phyloP scores from a whole-genome alignment of 2,329 filamentous ascomycete species.

The Alternaria sp. region DNA sequence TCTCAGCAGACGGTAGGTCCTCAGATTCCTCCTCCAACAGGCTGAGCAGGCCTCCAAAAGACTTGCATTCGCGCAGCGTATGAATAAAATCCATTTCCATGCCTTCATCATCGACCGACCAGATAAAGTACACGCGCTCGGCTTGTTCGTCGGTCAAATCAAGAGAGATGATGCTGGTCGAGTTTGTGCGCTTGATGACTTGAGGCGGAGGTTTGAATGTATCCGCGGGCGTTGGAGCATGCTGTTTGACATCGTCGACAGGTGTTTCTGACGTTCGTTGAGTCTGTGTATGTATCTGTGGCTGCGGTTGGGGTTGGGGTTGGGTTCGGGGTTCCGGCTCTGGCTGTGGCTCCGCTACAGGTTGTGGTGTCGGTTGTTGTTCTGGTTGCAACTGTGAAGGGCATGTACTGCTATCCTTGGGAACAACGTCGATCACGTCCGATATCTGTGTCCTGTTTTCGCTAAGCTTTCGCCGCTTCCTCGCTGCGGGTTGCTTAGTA shows the following conservation, averaged over 20 bases:
- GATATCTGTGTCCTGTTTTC: background rate
- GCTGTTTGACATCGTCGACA: background rate
- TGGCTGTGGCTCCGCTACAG: background rate
- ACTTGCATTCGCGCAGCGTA: constrained; percentile 11
- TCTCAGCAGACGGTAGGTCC: constrained; percentile 1
- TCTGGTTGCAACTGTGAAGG: background rate
- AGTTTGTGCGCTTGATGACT: background rate
- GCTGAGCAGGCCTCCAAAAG: constrained; percentile 8
- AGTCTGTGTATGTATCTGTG: background rate
- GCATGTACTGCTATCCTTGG: background rate
- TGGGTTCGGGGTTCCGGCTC: background rate
- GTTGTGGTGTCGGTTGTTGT: background rate
- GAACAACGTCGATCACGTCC: background rate
- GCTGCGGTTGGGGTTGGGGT: background rate
- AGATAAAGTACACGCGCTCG: constrained; percentile 10
- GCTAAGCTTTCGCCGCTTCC: constrained; percentile 2
- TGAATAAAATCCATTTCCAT: constrained; percentile 11
- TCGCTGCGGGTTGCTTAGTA: background rate
- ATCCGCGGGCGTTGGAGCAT: background rate
- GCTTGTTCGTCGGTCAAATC: constrained; percentile 16
- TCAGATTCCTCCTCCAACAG: constrained; percentile 5
- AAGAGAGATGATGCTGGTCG: background rate
- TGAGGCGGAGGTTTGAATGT: background rate
- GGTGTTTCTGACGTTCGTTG: background rate
- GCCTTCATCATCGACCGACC: constrained; percentile 10